Base-by-base conservation (phyloP, 306 rosid species). In the Pterocarpus macrocarpus region DNA sequence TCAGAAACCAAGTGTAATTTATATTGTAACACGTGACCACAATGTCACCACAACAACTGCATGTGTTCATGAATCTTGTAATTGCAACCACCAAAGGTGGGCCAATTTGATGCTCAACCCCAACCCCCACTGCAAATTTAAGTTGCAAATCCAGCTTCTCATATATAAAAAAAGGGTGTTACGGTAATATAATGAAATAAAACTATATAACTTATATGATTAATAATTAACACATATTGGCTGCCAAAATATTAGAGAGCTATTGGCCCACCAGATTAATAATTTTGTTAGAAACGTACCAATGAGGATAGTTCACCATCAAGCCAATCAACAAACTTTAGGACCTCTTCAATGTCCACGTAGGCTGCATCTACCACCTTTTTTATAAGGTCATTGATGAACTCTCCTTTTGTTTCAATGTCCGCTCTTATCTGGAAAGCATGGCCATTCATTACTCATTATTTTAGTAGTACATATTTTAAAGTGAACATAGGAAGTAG, bases 261-360 rank as follows among this genome's bases (percentile, higher is more conserved):
- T 22, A 71, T 16, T 71, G 44, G 73, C 17, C 78, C 55, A 61
- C 65, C 16, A 80, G 73, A 83, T 61, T 34, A 33, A 72, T 73
- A 63, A 62, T 43, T 72, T 59, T 41, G 56, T 10, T 41, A 64
- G 75, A 84, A 88, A 83, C 83, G 82, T 88, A 94, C 98, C 97
- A 94, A 80, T 14, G 97, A 84, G 8, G 97, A 89, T 32, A 94
- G 91, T 80, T 94, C 88, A 50, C 73, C 87, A 90, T 94, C 98
- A 90, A 94, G 92, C 97, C 97, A 92, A 78, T 89, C 90, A 41
- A 94, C 97, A 83, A 94, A 94, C 72, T 92, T 92, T 15, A 94
- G 84, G 81, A 92, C 91, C 34, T 91, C 97, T 82, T 92, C 97
- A 71, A 94, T 91, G 73, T 94, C 92, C 41, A 68, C 75, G 77